Evolutionary conservation across 305 asterid genomes (phyloP), one percentile per base, ranked within the genome.

Genomic region (Fraxinus baroniana): DNA sequence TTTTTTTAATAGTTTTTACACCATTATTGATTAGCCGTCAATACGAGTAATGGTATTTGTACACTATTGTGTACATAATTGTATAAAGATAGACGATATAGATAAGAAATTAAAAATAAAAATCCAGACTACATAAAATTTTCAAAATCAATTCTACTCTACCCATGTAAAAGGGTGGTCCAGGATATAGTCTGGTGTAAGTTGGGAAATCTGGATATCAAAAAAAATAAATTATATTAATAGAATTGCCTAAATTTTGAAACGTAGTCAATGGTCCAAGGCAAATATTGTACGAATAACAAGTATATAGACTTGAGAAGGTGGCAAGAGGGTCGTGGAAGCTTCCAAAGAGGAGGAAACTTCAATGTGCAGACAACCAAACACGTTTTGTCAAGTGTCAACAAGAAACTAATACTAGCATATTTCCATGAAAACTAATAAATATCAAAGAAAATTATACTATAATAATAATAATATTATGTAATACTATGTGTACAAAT

Each of bases 261-360:
- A 68, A 3, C 8, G 2, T 4, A 20, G 30, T 7, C 13, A 9
- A 20, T 20, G 64, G 66, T 68, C 18, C 35, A 49, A 20, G 78
- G 77, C 20, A 75, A 79, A 32, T 36, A n/a, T 66, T 33, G 73
- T 2, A 64, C 13, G 12, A 64, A 64, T 22, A 22, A 64, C 33
- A 22, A 62, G n/a, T n/a, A 9, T 64, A 12, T 24, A n/a, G 33
- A 9, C 73, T 64, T 66, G 36, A 32, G 22, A 32, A 35, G 10
- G 41, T 17, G 75, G 18, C 41, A 70, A 30, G 76, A 71, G n/a
- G 76, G 12, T 32, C 32, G 57, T 20, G 62, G 79, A 80, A 80
- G 41, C 57, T 44, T 72, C 78, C 33, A 72, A 66, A 32, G 9
- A 71, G 24, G 73, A 28, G 55, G 83, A 80, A 80, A 46, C 52